These are phyloP conservation scores for Aspergillus melleus DNA, from an alignment of 2,329 filamentous ascomycete species.

Conservation along the genomic window DNA sequence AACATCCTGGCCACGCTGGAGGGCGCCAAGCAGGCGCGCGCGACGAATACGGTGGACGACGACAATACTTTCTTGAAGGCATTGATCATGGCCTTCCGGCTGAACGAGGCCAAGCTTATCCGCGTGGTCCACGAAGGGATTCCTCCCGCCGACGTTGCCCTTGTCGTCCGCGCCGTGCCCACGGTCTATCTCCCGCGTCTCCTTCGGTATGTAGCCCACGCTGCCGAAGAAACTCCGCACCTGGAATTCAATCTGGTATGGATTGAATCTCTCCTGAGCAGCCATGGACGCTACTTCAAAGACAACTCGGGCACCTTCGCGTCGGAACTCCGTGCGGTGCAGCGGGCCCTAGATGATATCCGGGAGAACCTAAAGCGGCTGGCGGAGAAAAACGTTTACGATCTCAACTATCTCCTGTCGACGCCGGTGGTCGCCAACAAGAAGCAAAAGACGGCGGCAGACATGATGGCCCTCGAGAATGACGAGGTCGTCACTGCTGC, in stretches of 20 bases:
- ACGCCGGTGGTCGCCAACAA: slow-evolving; percentile 46
- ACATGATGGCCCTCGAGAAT: slow-evolving; percentile 26
- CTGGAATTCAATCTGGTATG: slow-evolving; percentile 93
- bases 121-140: slow-evolving; percentile 83
- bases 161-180: slow-evolving; percentile 78
- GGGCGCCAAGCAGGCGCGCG: slow-evolving; percentile 36
- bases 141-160: slow-evolving; percentile 70
- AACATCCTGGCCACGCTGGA: slow-evolving; percentile 75
- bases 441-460: slow-evolving; percentile 16
- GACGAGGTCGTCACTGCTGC: slow-evolving; percentile 26
- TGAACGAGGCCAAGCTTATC: slow-evolving; percentile 81
- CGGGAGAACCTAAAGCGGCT: slow-evolving; percentile 78
- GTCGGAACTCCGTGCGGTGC: slow-evolving; percentile 78
- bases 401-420: slow-evolving; percentile 76
- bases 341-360: slow-evolving; percentile 77
- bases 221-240: slow-evolving; percentile 87
- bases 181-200: slow-evolving; percentile 82
- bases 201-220: slow-evolving; percentile 81
- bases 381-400: slow-evolving; percentile 85
- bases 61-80: slow-evolving; percentile 81
- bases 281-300: slow-evolving; percentile 82
- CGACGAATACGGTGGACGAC: slow-evolving; percentile 58
- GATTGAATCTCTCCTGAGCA: slow-evolving; percentile 78
- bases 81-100: slow-evolving; percentile 92
- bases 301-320: slow-evolving; percentile 78